Conservation (phyloP, 331 rosid genomes). For the Cydonia oblonga region DNA sequence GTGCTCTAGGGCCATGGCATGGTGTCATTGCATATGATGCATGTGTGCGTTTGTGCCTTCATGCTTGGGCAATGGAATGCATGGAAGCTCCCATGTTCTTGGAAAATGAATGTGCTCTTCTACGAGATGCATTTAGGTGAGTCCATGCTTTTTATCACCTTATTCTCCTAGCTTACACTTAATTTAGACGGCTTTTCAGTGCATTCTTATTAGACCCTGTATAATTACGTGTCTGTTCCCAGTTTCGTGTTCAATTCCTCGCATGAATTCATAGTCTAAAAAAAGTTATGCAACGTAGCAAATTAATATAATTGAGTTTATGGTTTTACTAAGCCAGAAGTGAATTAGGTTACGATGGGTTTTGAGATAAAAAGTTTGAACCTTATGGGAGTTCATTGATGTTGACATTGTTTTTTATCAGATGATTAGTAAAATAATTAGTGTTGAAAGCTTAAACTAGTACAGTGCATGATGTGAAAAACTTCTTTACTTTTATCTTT, state of each 20-base stretch:
- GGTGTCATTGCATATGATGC: constrained; percentile 88
- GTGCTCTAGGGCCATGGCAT: constrained; percentile 95
- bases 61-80: constrained; percentile 99
- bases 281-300: not conserved
- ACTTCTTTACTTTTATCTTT: not conserved
- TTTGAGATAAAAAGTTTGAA: not conserved
- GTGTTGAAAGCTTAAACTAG: not conserved
- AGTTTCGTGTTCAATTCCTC: not conserved
- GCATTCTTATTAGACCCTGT: not conserved
- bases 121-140: constrained; percentile 87
- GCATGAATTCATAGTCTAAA: not conserved
- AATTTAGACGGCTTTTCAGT: not conserved
- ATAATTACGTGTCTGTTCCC: not conserved
- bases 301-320: not conserved
- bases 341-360: not conserved
- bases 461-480: not conserved
- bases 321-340: not conserved
- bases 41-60: constrained; percentile 93
- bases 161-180: not conserved
- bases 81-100: constrained; percentile 97
- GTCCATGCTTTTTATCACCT: constrained; percentile 16
- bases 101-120: constrained; percentile 80
- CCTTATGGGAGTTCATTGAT: not conserved
- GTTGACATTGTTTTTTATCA: not conserved
- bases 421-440: not conserved